Evolutionary conservation across 108 stramenopile genomes (phyloP).

Genomic region (Asterionellopsis glacialis): DNA sequence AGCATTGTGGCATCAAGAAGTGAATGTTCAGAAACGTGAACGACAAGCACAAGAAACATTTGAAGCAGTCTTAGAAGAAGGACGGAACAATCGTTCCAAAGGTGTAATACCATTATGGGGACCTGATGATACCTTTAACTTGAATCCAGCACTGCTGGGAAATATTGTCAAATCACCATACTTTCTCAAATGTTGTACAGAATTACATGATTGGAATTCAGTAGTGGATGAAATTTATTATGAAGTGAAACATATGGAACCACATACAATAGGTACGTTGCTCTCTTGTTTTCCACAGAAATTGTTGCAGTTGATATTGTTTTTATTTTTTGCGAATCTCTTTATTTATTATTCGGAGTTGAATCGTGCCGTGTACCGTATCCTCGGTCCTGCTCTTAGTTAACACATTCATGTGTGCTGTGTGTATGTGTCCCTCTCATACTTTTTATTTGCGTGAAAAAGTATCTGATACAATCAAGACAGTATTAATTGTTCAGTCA

Average conservation of each 20-base stretch:
- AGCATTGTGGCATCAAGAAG: slow-evolving; percentile 83
- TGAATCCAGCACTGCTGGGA: slow-evolving; percentile 86
- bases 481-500: no score
- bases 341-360: no score
- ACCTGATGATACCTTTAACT: slow-evolving; percentile 83
- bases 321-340: background rate
- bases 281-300: no score
- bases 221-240: slow-evolving; percentile 92
- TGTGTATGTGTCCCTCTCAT: no score
- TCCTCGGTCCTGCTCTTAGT: no score
- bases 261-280: slow-evolving; percentile 50
- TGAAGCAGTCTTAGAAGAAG: slow-evolving; percentile 64
- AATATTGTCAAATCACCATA: slow-evolving; percentile 82
- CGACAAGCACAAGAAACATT: slow-evolving; percentile 61
- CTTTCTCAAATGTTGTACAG: slow-evolving; percentile 79
- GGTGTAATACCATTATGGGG: slow-evolving; percentile 63
- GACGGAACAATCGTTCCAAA: slow-evolving; percentile 49
- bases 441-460: no score
- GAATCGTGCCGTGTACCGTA: no score
- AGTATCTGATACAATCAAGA: no score
- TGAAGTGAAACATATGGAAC: slow-evolving; percentile 88
- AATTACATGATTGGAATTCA: slow-evolving; percentile 77
- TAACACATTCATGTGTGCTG: no score
- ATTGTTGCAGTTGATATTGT: background rate
- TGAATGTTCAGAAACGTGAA: slow-evolving; percentile 68